phyloP scores from a whole-genome alignment of 352 stramenopile genomes.

The Phytophthora citrophthora region DNA sequence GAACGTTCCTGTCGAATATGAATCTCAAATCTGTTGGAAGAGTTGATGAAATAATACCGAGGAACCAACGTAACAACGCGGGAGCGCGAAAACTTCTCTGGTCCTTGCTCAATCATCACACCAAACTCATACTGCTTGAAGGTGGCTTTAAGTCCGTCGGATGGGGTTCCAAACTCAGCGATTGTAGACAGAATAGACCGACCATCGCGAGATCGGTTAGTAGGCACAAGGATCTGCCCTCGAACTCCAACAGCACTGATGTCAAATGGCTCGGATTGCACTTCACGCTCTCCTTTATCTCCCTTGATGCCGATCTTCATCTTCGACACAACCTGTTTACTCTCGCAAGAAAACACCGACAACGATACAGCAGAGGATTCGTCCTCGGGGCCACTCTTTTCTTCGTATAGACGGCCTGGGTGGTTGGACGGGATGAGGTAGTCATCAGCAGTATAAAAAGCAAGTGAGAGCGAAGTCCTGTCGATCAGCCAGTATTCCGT shows the following conservation, averaged over 20 bases:
- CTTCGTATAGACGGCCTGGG: slow-evolving; percentile 34
- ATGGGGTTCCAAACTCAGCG: slow-evolving; percentile 39
- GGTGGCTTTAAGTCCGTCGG: slow-evolving; percentile 33
- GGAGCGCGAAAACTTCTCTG: slow-evolving; percentile 75
- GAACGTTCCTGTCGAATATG: slow-evolving; percentile 71
- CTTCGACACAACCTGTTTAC: slow-evolving; percentile 66
- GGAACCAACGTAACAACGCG: slow-evolving; percentile 82
- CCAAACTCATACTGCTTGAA: slow-evolving; percentile 85
- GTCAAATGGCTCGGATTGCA: slow-evolving; percentile 79
- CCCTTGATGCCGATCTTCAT: slow-evolving; percentile 79
- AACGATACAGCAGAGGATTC: slow-evolving; percentile 58
- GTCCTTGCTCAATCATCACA: slow-evolving; percentile 87
- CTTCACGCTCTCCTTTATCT: slow-evolving; percentile 43
- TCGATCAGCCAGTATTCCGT: slow-evolving; percentile 89
- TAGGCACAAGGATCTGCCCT: slow-evolving; percentile 72
- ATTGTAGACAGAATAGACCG: slow-evolving; percentile 59
- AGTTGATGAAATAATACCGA: slow-evolving; percentile 86
- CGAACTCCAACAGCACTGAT: slow-evolving; percentile 80
- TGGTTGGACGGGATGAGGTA: slow-evolving; percentile 62
- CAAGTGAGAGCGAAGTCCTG: slow-evolving; percentile 71
- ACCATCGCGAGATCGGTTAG: slow-evolving; percentile 46
- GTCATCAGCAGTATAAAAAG: slow-evolving; percentile 72
- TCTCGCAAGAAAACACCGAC: slow-evolving; percentile 75
- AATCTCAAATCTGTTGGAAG: slow-evolving; percentile 67
- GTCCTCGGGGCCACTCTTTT: slow-evolving; percentile 20